Evolutionary conservation across 2,329 filamentous ascomycete genomes (phyloP).

Genomic region (Ophiostoma populinum): DNA sequence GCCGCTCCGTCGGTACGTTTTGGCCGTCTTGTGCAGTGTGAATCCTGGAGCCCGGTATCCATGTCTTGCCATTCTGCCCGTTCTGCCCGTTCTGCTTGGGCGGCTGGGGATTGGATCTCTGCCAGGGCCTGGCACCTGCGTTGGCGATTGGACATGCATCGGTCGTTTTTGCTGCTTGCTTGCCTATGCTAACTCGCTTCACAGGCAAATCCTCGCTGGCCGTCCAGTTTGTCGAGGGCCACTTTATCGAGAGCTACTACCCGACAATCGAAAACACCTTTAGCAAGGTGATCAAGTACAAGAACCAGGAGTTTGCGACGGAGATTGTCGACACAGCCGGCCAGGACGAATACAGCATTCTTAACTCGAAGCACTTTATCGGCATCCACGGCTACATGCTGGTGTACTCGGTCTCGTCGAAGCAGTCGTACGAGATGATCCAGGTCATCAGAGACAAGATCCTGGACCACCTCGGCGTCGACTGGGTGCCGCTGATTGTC

Average conservation of each 20-base stretch:
- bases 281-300: slow-evolving; percentile 84
- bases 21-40: background rate
- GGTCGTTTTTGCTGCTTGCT: background rate
- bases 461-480: slow-evolving; percentile 84
- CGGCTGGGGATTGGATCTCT: too few species aligned
- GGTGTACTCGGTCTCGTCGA: slow-evolving; percentile 90
- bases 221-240: slow-evolving; percentile 90
- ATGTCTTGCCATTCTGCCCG: background rate
- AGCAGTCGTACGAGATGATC: slow-evolving; percentile 94
- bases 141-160: too few species aligned
- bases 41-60: too few species aligned
- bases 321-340: slow-evolving; percentile 98
- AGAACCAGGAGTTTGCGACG: slow-evolving; percentile 81
- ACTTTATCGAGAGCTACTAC: slow-evolving; percentile 98
- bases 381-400: slow-evolving; percentile 98
- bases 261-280: slow-evolving; percentile 99
- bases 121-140: too few species aligned
- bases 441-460: slow-evolving; percentile 95
- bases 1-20: slow-evolving; percentile 52
- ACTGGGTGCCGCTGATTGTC: slow-evolving; percentile 82
- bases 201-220: slow-evolving; percentile 93
- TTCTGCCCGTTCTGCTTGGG: too few species aligned
- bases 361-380: slow-evolving; percentile 98
- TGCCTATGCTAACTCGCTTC: background rate
- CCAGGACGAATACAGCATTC: slow-evolving; percentile 96